Base-by-base conservation (phyloP, 371 early-diverging fungal genomes). In the Batkoa obscura region DNA sequence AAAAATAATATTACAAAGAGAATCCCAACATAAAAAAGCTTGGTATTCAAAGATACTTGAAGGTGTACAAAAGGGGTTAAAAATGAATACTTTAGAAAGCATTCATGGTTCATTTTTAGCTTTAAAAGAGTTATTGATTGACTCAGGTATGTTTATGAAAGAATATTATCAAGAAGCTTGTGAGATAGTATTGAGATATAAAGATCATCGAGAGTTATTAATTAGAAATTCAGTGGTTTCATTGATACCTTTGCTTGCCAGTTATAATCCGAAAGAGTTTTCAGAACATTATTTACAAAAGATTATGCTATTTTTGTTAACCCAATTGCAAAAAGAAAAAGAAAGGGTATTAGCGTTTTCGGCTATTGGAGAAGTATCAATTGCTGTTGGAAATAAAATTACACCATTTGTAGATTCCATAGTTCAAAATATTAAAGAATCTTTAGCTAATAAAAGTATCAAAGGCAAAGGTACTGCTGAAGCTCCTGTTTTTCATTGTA, bases 121-220 rank as follows among this genome's bases (percentile, higher is more conserved):
- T 0, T 76, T 84, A 63, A 71, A 83, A 46, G 90, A 87, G 64
- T 64, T 97, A 49, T 64, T 94, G 13, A 64, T 73, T 47, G 84
- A 87, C 59, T 80, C 93, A 15, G 86, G 87, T 47, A 82, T 84
- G 85, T 88, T 85, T 64, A 90, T 94, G 88, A 76, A 83, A 10
- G 70, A 79, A 9, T 74, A 79, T 61, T 94, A 88, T 63, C 70
- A 68, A 50, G 81, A 83, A 23, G 82, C 86, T 0, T 78, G 84
- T 52, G 87, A 88, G 15, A 74, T 77, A 12, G 82, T 90, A 12
- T 65, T 92, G 23, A 68, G 75, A 49, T 79, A 81, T 58, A 84
- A 80, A 62, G 92, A 91, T 54, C 80, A 86, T 56, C 74, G 84
- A 35, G 93, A 94, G 63, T 65, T 70, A 0, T 68, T 89, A 43